phyloP scores from a whole-genome alignment of 2,329 filamentous ascomycete genomes.

The Epichloe elymi region DNA sequence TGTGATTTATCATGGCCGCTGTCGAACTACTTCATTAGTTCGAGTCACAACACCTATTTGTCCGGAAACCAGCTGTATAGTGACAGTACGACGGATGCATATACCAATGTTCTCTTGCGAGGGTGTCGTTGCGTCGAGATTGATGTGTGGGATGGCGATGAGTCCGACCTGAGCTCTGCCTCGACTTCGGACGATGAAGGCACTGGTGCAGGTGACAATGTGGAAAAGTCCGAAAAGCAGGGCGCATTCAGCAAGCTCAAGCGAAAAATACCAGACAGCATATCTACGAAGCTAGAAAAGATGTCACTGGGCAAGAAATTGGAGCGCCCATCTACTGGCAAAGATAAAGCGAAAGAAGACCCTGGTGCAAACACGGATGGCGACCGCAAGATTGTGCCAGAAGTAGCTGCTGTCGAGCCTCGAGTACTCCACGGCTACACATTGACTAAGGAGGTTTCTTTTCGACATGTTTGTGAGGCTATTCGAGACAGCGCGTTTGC shows the following conservation, averaged over 20 bases:
- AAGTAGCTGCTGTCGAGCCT: slow-evolving; percentile 44
- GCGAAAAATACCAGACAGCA: slow-evolving; percentile 34
- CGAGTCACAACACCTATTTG: slow-evolving; percentile 91
- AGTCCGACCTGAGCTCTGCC: slow-evolving; percentile 53
- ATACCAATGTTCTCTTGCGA: slow-evolving; percentile 69
- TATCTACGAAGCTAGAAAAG: slow-evolving; percentile 34
- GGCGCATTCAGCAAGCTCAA: slow-evolving; percentile 51
- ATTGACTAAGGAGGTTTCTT: slow-evolving; percentile 75
- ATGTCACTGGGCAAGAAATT: slow-evolving; percentile 32
- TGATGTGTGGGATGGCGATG: slow-evolving; percentile 86
- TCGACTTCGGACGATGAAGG: slow-evolving; percentile 35
- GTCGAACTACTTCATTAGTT: slow-evolving; percentile 86
- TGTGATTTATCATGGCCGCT: slow-evolving; percentile 60
- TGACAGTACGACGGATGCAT: slow-evolving; percentile 75
- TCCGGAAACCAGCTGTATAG: slow-evolving; percentile 80
- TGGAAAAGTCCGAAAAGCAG: slow-evolving; percentile 38
- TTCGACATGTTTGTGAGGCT: slow-evolving; percentile 70
- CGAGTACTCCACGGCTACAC: slow-evolving; percentile 81
- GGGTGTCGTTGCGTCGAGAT: slow-evolving; percentile 89
- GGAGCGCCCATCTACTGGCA: slow-evolving; percentile 17
- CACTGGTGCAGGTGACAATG: slow-evolving; percentile 26
- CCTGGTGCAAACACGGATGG: slow-evolving; percentile 1
- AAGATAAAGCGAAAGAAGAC: slow-evolving; percentile 2
- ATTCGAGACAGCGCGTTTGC: slow-evolving; percentile 71
- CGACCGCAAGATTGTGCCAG: slow-evolving; percentile 9